Base-by-base conservation (phyloP, 331 rosid genomes). In the Acacia pycnantha region DNA sequence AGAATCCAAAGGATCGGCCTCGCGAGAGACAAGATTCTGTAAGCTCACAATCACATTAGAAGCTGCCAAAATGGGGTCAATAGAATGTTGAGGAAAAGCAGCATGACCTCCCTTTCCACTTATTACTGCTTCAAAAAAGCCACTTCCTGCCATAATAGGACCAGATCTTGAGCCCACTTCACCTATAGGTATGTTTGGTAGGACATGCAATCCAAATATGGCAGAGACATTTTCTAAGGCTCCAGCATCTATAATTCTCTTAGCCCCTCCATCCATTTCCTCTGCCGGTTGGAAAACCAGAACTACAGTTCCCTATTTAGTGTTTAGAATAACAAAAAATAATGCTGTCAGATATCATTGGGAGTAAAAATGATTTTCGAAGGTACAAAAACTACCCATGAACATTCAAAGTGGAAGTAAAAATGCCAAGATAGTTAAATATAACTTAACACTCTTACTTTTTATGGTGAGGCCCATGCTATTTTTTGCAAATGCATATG, bases 261-360 rank as follows among this genome's bases (percentile, higher is more conserved):
- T 79, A 33, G 97, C 97, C 77, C 98, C 97, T 47, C 82, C 95
- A 79, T 92, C 91, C 74, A 88, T 92, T 88, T 94, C 98, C 84
- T 94, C 98, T 7, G 95, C 98, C 64, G 98, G 98, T 90, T 94
- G 98, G 89, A 92, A 94, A 77, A 94, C 90, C 82, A 94, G 94
- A 76, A 94, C 85, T 40, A 93, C 85, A 26, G 97, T 93, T 67
- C 98, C 98, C 98, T 94, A 62, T 73, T 72, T 73, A 70, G 59
- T 53, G 76, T 71, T 43, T 22, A 43, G 11, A 70, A 31, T 31
- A 40, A 37, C 47, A 51, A 70, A 75, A 70, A 77, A 77, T n/a
- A 71, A 37, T 24, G 65, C 43, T 18, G 69, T 78, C 67, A 75
- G 86, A 10, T 21, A 71, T 48, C 40, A 29, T 50, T 54, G 43